These are phyloP conservation scores for Trichoderma brevicompactum DNA, from an alignment of 2,329 filamentous ascomycete species.

Conservation along the genomic window DNA sequence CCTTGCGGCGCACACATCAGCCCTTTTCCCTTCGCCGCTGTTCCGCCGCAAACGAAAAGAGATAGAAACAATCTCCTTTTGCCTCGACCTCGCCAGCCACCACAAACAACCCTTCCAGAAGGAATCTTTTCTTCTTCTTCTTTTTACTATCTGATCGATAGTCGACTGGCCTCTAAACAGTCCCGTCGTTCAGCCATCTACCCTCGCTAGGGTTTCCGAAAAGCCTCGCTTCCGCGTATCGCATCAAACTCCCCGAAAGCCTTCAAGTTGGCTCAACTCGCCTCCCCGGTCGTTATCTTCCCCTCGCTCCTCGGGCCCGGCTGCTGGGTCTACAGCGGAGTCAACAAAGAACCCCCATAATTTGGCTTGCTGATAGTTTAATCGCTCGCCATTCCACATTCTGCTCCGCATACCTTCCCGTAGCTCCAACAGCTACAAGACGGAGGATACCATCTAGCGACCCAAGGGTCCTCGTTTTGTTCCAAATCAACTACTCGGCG, in stretches of 20 bases:
- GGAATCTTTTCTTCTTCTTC: neutral
- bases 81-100: neutral
- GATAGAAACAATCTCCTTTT: constrained; percentile 18
- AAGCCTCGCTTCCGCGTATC: constrained; percentile 15
- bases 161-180: neutral
- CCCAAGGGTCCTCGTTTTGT: constrained; percentile 38
- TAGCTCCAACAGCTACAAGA: constrained; percentile 14
- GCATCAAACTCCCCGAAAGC: constrained; percentile 42
- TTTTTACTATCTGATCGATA: constrained; percentile 4
- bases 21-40: constrained; percentile 6
- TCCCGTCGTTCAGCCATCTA: neutral
- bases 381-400: neutral
- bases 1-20: constrained; percentile 28
- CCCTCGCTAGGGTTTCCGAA: constrained; percentile 1
- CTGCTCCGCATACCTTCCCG: constrained; percentile 4
- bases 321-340: constrained; percentile 93
- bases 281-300: constrained; percentile 70
- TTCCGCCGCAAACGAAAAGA: constrained; percentile 21
- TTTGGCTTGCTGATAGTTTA: constrained; percentile 44
- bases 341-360: constrained; percentile 98
- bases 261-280: constrained; percentile 94
- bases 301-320: constrained; percentile 89
- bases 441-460: neutral
- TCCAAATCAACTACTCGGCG: constrained; percentile 41
- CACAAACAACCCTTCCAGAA: constrained; percentile 2